Base-by-base conservation (phyloP, 2,329 filamentous ascomycete species). In the Purpureocillium lavendulum region DNA sequence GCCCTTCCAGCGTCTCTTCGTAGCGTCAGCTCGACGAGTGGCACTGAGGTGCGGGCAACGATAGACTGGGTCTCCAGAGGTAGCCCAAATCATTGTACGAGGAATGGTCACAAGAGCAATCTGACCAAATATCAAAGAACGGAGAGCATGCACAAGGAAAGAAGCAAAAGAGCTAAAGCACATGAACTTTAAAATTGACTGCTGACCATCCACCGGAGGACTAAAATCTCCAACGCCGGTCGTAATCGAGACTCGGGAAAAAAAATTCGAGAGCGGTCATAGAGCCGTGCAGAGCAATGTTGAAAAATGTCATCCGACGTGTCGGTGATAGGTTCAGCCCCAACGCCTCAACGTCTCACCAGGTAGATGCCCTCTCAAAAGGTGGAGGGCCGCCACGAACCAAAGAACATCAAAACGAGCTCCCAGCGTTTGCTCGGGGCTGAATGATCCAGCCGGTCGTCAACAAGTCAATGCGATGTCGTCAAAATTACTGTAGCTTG, bases 201-300 rank as follows among this genome's bases (percentile, higher is more conserved):
- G 53, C 57, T 58, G 53, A 57, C 56, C 56, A 56, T 55, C 55
- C 56, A 57, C 57, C 59, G 44, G 48, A 47, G 47, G 50, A 54
- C 56, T 52, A 58, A 54, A 46, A 60, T 63, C 60, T 62, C 58
- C 59, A 63, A 63, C 60, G 60, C 60, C 60, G 59, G 57, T 61
- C 59, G 57, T 62, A 53, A 62, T 56, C 56, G 46, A 52, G 47
- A 54, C 51, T 49, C 46, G 49, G 51, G 49, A 53, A 55, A 54
- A 55, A 54, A 54, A 55, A n/a, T n/a, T 54, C 44, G 46, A 45
- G 49, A 50, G 47, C 48, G 28, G 51, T 54, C 47, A 50, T 51
- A 45, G 49, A 44, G 51, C 46, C 44, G 41, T 41, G 38, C 49
- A 58, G 54, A 58, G 54, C 55, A 59, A 59, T 54, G 52, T 42